Evolutionary conservation across 805 yeast genomes (phyloP).

Genomic region (Komagataella ulmi): DNA sequence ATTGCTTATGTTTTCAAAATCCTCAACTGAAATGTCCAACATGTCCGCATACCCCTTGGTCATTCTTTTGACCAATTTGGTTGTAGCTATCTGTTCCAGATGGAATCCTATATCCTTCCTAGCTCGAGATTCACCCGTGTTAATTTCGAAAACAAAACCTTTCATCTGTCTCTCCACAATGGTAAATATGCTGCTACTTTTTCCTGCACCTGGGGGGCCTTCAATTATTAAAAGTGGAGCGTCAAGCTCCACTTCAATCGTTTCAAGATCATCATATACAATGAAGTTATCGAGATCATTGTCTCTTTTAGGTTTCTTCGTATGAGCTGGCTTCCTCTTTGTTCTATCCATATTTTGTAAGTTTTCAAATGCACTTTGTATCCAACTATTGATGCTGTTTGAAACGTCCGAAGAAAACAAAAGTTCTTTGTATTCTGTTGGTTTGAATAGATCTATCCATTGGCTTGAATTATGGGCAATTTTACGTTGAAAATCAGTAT

Average conservation of each 20-base stretch:
- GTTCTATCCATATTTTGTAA: constrained; percentile 12
- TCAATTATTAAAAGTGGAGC: constrained; percentile 52
- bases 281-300: constrained; percentile 22
- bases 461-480: constrained; percentile 4
- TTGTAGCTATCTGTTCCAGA: constrained; percentile 71
- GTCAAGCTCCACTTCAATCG: constrained; percentile 20
- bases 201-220: constrained; percentile 71
- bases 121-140: constrained; percentile 60
- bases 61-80: constrained; percentile 49
- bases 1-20: constrained; percentile 11
- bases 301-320: constrained; percentile 10
- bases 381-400: constrained; percentile 22
- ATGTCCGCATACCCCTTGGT: constrained; percentile 2
- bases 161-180: constrained; percentile 39
- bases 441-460: constrained; percentile 34
- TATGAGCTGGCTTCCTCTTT: constrained; percentile 12
- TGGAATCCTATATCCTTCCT: constrained; percentile 54
- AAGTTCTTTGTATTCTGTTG: constrained; percentile 19
- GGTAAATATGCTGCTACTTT: constrained; percentile 61
- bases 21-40: background rate
- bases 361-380: constrained; percentile 22
- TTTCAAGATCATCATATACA: constrained; percentile 18
- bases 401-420: constrained; percentile 17
- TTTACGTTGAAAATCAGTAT: background rate
- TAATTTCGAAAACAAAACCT: constrained; percentile 74